phyloP scores from a whole-genome alignment of 257 asterid genomes.

The Eustoma russellianum region DNA sequence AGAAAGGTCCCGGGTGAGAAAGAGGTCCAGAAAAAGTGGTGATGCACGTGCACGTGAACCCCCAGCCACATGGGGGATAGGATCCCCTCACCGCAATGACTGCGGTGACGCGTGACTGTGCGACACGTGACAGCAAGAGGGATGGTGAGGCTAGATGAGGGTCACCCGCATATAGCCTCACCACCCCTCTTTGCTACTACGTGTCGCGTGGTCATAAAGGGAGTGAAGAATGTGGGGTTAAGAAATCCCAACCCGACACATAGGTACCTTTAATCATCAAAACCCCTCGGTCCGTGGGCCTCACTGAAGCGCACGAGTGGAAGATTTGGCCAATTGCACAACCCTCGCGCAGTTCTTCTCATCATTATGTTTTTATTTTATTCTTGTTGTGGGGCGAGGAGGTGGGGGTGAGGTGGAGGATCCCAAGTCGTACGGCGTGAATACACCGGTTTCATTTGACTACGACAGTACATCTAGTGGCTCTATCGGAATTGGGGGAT shows the following conservation, averaged over 20 bases:
- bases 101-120: too few relatives aligned
- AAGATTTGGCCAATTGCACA: too few relatives aligned
- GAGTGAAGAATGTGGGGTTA: too few relatives aligned
- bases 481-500: constrained; percentile 5
- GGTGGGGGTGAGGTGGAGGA: background rate
- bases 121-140: too few relatives aligned
- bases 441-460: constrained; percentile 23
- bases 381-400: too few relatives aligned
- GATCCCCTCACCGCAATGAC: too few relatives aligned
- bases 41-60: constrained; percentile 73
- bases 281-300: constrained; percentile 1
- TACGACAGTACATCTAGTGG: constrained; percentile 26
- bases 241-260: too few relatives aligned
- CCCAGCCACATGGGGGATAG: constrained; percentile 50
- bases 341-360: background rate
- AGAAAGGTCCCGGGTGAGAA: constrained; percentile 8
- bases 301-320: background rate
- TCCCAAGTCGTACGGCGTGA: constrained; percentile 23
- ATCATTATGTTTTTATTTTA: too few relatives aligned
- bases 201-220: too few relatives aligned
- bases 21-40: constrained; percentile 25
- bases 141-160: too few relatives aligned
- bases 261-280: constrained; percentile 29
- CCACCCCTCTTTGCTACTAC: too few relatives aligned
- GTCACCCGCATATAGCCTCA: too few relatives aligned